Base-by-base conservation (phyloP, 148 eudicot genomes). In the Talinum fruticosum region DNA sequence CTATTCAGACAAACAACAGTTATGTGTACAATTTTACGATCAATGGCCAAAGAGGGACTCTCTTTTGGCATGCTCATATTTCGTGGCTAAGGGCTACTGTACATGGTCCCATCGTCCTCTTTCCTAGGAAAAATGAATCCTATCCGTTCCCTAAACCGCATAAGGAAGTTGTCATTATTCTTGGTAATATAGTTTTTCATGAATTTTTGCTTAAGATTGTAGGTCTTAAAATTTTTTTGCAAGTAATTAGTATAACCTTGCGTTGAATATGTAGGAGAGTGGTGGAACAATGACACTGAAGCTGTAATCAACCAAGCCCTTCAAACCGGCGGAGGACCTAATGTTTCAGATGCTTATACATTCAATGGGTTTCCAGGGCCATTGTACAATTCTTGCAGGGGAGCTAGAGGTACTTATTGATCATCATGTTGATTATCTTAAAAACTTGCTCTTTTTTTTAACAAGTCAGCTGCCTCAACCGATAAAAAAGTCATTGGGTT, bases 331-430 rank as follows among this genome's bases (percentile, higher is more conserved):
- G 92, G 73, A 2, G 88, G 88, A 16, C 95, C 95, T 1, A 89
- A 89, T 30, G 82, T 80, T 36, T 89, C 94, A 0, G 94, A 90
- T 77, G 86, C 92, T 12, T 86, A 84, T 74, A 89, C 92, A 15
- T 76, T 89, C 67, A 91, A 89, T 76, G 94, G 94, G 1, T 75
- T 80, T 32, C 89, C 92, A 0, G 94, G 94, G 7, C 90, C 92
- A 32, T 74, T 80, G 4, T 85, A 89, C 75, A 89, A 89, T 74
- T 73, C 76, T 10, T 89, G 92, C 75, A 83, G 85, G 29, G 72
- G 86, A 69, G 76, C 84, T 44, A 86, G 81, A 38, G 87, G 90
- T 89, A 79, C 7, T 1, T 38, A 35, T 30, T 34, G 3, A 16
- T 35, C 44, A 35, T 33, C n/a, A n/a, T n/a, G n/a, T n/a, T n/a